phyloP scores from a whole-genome alignment of 352 stramenopile species.

The Vaucheria bursata region DNA sequence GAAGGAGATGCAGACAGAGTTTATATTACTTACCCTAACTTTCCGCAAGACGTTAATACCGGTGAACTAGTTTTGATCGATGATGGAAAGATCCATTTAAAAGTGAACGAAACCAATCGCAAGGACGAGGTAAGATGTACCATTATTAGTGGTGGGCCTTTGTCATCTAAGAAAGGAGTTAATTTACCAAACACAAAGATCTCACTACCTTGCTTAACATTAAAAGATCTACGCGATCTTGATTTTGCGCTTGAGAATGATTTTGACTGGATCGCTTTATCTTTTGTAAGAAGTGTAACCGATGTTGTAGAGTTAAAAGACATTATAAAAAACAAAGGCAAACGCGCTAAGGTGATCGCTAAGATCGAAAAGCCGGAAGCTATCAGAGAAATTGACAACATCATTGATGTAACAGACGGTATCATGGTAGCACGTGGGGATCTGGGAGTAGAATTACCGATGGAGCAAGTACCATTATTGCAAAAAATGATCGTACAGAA shows the following conservation, averaged over 20 bases:
- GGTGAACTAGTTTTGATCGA: no score
- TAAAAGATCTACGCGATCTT: neutral
- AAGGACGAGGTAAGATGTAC: no score
- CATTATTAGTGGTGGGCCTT: no score
- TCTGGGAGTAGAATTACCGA: neutral
- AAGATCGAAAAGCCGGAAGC: neutral
- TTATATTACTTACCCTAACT: no score
- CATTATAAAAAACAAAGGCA: constrained; percentile 1
- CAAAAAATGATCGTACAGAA: neutral
- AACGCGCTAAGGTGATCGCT: neutral
- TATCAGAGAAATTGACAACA: neutral
- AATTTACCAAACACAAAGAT: no score
- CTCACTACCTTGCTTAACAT: no score
- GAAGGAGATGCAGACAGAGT: no score
- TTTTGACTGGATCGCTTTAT: neutral
- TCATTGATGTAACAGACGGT: neutral
- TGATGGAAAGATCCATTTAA: no score
- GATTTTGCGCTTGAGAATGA: neutral
- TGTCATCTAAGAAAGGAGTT: no score
- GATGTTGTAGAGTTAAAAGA: neutral
- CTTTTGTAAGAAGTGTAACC: neutral
- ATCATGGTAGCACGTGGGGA: neutral
- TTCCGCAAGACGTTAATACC: no score
- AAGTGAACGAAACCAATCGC: no score
- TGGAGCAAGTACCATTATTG: neutral